A percentile compares a stretch with the other conserved stretches of the same genome.
Conservation (phyloP, 768 basidiomycete genomes). For the Hericium rajendrae region DNA sequence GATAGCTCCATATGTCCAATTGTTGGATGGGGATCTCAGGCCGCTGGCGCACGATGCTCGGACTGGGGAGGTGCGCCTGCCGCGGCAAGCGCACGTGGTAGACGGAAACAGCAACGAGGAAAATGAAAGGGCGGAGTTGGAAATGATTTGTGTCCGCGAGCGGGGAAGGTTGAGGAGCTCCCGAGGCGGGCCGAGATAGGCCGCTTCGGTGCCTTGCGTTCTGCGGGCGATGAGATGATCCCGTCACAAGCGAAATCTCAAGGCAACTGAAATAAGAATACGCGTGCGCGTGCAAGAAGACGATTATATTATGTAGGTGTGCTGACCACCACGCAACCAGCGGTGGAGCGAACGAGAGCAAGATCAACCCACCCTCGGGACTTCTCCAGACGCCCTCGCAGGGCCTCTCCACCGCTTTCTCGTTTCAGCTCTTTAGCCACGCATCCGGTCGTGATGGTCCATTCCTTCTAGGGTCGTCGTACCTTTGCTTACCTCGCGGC, state of each 20-base stretch:
- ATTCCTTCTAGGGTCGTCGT: constrained; percentile 1
- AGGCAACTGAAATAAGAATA: background rate
- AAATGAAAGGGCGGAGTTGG: too few species aligned
- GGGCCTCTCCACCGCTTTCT: background rate
- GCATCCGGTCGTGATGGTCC: background rate
- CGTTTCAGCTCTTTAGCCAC: background rate
- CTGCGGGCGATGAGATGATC: too few species aligned
- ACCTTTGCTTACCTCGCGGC: background rate
- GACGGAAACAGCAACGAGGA: background rate
- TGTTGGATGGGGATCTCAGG: too few species aligned
- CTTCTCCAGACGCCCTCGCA: background rate
- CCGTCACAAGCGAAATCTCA: too few species aligned
- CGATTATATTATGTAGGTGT: background rate
- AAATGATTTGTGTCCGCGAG: too few species aligned
- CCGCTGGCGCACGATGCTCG: too few species aligned
- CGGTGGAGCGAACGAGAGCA: background rate
- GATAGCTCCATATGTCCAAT: too few species aligned
- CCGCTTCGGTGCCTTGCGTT: background rate
- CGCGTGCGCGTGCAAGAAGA: background rate
- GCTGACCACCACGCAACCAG: background rate
- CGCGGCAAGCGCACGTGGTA: background rate
- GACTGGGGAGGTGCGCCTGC: background rate
- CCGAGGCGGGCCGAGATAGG: background rate
- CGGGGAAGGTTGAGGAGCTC: background rate
- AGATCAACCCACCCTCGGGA: background rate